Conservation (phyloP, 1,139 yeast species). For the Candida anutae region DNA sequence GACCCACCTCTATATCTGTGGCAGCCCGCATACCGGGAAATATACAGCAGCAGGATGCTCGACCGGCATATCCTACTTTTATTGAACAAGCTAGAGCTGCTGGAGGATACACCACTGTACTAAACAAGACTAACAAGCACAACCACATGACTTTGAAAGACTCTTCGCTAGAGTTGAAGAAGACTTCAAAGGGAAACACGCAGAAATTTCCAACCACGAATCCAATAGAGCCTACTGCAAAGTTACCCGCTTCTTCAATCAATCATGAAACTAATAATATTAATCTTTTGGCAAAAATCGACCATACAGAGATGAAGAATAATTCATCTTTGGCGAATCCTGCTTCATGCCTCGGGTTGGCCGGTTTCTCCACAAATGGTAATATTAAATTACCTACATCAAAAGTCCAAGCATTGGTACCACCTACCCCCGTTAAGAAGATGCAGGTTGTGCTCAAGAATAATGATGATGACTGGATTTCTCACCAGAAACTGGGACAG, state of each 20-base stretch:
- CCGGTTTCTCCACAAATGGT: conserved; percentile 47
- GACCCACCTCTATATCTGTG: conserved; percentile 1
- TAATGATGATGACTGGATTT: too few relatives aligned
- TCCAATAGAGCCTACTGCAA: background rate
- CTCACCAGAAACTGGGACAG: too few relatives aligned
- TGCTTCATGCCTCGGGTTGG: conserved; percentile 5
- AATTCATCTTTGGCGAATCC: too few relatives aligned
- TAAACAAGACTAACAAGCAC: conserved; percentile 12
- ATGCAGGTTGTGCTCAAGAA: conserved; percentile 31
- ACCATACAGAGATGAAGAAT: too few relatives aligned
- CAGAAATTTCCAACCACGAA: background rate
- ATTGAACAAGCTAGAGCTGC: background rate
- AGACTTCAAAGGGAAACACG: conserved; percentile 10
- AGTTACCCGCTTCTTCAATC: conserved; percentile 1
- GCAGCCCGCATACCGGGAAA: background rate
- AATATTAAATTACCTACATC: conserved; percentile 42
- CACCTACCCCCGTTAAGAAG: conserved; percentile 63
- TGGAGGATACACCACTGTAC: background rate
- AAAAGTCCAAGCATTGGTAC: conserved; percentile 38
- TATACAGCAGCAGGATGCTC: too few relatives aligned
- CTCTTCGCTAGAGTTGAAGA: conserved; percentile 34
- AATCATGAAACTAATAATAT: background rate
- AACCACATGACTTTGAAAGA: conserved; percentile 36
- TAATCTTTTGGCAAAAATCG: too few relatives aligned
- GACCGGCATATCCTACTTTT: background rate